A percentile compares a stretch with the other conserved stretches of the same genome.
Evolutionary conservation across 345 rosid species (phyloP).

Genomic region (Atalantia buxifolia): DNA sequence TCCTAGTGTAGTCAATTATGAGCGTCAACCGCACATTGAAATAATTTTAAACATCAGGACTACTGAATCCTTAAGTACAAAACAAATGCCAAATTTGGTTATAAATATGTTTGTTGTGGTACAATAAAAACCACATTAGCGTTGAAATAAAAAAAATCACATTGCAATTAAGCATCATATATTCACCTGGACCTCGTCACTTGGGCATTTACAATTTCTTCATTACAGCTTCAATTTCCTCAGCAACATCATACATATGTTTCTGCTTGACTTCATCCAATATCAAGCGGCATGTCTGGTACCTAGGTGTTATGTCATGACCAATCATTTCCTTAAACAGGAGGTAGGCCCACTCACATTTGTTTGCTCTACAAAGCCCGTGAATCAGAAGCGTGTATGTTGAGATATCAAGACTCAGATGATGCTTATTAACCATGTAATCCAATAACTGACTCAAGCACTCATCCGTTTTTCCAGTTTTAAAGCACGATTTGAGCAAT

Average conservation of each 20-base stretch:
- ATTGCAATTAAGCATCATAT: neutral
- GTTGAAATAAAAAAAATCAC: neutral
- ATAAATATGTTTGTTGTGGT: neutral
- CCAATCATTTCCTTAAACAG: constrained; percentile 73
- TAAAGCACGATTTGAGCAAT: constrained; percentile 65
- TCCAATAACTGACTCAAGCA: constrained; percentile 53
- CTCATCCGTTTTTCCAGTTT: constrained; percentile 47
- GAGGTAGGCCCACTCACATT: constrained; percentile 61
- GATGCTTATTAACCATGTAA: constrained; percentile 71
- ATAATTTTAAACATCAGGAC: neutral
- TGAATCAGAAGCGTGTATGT: constrained; percentile 75
- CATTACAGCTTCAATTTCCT: constrained; percentile 58
- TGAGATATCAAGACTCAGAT: constrained; percentile 72
- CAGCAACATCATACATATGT: constrained; percentile 47
- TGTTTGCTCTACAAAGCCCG: constrained; percentile 63
- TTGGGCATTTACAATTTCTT: constrained; percentile 38
- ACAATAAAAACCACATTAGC: neutral
- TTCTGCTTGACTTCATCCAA: constrained; percentile 58
- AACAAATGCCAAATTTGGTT: neutral
- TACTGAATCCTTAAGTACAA: neutral
- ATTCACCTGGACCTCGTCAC: neutral
- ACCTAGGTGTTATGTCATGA: constrained; percentile 60
- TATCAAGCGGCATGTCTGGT: constrained; percentile 59
- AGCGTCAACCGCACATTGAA: neutral
- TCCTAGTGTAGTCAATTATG: neutral